Base-by-base conservation (phyloP, 1,284 basidiomycete species). In the Rhodotorula sp. region DNA sequence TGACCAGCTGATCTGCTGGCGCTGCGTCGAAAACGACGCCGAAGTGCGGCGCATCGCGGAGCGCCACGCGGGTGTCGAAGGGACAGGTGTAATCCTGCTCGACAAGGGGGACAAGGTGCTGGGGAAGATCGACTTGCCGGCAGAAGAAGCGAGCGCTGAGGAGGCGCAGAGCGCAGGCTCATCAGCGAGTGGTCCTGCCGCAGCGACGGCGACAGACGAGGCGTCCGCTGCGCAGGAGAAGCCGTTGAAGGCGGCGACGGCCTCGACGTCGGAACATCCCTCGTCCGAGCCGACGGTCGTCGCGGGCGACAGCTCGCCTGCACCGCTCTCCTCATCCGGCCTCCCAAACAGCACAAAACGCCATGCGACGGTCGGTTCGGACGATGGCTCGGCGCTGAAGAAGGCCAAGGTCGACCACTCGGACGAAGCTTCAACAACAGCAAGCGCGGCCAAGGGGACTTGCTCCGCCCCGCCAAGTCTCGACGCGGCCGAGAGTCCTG, bases 1-100 rank as follows among this genome's bases (percentile, higher is more conserved):
- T n/a, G 78, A 79, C 60, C 58, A 61, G 41, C 44, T 78, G 49
- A 55, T 78, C 4, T 78, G 77, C 61, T 71, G 71, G n/a, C 45
- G 56, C 1, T 78, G 77, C 60, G 65, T 73, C 44, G n/a, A 56
- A 19, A 56, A 49, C 1, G 42, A 65, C 50, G 25, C 25, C 2
- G 70, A 62, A 14, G 66, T 71, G 8, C 58, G 67, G 19, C 58
- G 41, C 23, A 34, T 74, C 19, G 27, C 75, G 48, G 67, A 69
- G 52, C 64, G 74, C 19, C 77, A 76, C 49, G 77, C 74, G 0
- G 77, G 77, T 7, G 58, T 68, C 3, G 61, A 68, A 19, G 66
- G 61, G 4, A 70, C 53, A 1, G 77, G 74, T n/a, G 74, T 77
- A 34, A 70, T 77, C 67, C 27, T 78, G 23, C 34, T 77, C 19